Conservation (phyloP, 768 basidiomycete genomes). For the Albatrellus ellisii region DNA sequence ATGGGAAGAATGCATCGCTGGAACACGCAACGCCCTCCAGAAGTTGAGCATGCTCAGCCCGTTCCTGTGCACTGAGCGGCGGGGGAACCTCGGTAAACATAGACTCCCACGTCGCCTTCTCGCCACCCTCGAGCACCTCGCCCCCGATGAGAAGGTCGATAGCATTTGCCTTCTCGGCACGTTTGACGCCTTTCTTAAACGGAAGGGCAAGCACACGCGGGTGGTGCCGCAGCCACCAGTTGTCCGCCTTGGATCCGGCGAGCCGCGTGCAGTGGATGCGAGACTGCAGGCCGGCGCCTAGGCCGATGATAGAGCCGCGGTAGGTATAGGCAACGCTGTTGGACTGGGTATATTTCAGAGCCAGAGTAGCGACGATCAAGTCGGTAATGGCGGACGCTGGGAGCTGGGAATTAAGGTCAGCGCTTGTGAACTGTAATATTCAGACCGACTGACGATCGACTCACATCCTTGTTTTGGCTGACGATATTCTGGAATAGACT, state of each 20-base stretch:
- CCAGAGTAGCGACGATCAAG: constrained; percentile 89
- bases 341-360: constrained; percentile 98
- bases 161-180: constrained; percentile 96
- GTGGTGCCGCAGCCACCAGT: constrained; percentile 99
- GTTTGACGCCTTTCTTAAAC: constrained; percentile 96
- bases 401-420: constrained; percentile 34
- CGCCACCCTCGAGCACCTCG: constrained; percentile 78
- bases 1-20: constrained; percentile 99
- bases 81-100: constrained; percentile 65
- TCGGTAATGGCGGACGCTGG: constrained; percentile 71
- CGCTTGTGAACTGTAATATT: background rate
- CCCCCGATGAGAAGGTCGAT: constrained; percentile 94
- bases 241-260: constrained; percentile 94
- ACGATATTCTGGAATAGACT: constrained; percentile 81
- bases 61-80: constrained; percentile 56
- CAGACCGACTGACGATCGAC: constrained; percentile 15
- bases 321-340: constrained; percentile 96
- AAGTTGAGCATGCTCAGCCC: constrained; percentile 55
- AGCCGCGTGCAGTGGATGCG: constrained; percentile 99
- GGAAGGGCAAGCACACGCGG: constrained; percentile 84
- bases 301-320: constrained; percentile 84
- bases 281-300: constrained; percentile 97
- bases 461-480: constrained; percentile 72
- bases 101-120: constrained; percentile 83
- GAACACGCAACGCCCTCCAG: constrained; percentile 85